These are phyloP conservation scores for Ophiostoma australiae DNA, from an alignment of 2,329 filamentous ascomycete genomes.

Conservation along the genomic window DNA sequence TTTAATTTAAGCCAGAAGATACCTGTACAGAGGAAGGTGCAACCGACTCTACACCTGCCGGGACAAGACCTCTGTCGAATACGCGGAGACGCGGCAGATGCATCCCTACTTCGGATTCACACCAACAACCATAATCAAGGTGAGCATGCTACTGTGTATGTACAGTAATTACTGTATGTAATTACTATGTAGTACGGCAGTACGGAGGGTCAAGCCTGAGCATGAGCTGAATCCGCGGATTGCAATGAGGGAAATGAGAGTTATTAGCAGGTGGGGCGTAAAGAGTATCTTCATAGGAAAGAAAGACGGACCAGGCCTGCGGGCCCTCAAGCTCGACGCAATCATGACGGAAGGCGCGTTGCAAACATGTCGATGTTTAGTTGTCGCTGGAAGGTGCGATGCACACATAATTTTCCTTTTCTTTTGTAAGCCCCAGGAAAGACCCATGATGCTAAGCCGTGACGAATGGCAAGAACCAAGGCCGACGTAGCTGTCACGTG, in stretches of 20 bases:
- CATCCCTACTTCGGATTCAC: not conserved
- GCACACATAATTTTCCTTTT: not conserved
- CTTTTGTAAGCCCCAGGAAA: not conserved
- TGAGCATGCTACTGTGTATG: not conserved
- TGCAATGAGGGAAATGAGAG: not conserved
- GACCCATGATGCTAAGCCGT: not conserved
- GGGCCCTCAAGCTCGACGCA: not conserved
- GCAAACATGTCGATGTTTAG: not conserved
- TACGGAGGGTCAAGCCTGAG: not conserved
- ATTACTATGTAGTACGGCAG: too few relatives aligned
- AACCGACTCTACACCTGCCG: not conserved
- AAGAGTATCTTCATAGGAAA: not conserved
- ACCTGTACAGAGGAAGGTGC: not conserved
- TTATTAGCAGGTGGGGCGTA: not conserved
- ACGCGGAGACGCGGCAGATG: not conserved
- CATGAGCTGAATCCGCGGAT: constrained; percentile 3
- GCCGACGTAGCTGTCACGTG: not conserved
- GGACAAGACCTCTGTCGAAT: not conserved
- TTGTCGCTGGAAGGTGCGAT: not conserved
- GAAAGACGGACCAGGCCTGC: not conserved
- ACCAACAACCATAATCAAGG: not conserved
- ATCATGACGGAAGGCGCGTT: not conserved
- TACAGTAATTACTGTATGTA: too few relatives aligned
- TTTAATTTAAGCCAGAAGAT: not conserved
- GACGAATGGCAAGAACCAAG: not conserved